These are phyloP conservation scores for Raffaelea ambrosiae DNA, from an alignment of 2,329 filamentous ascomycete species.

Conservation along the genomic window DNA sequence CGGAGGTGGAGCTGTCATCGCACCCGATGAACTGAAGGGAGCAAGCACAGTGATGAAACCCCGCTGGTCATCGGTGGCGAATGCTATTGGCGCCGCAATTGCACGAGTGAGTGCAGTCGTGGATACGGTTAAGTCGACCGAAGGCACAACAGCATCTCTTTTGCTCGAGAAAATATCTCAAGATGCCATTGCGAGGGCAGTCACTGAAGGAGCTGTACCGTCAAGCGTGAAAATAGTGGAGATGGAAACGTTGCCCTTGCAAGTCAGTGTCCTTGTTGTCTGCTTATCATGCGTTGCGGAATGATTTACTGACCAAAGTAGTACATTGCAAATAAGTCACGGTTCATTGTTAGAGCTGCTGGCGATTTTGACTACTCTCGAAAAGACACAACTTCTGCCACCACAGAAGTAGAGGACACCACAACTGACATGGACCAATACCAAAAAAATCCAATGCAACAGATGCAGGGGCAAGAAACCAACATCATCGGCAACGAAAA, in stretches of 20 bases:
- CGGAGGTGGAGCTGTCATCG: conserved; percentile 53
- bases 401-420: neutral
- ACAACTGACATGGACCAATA: conserved; percentile 16
- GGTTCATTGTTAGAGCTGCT: conserved; percentile 50
- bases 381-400: neutral
- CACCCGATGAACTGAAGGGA: conserved; percentile 44
- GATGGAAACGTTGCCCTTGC: conserved; percentile 45
- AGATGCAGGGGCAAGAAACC: conserved; percentile 2
- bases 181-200: conserved; percentile 33
- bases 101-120: conserved; percentile 48
- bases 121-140: conserved; percentile 41
- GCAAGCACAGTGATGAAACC: conserved; percentile 49
- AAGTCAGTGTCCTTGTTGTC: conserved; percentile 20
- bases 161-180: conserved; percentile 28
- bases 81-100: conserved; percentile 57
- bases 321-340: conserved; percentile 44
- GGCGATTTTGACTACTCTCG: conserved; percentile 45
- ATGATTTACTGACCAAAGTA: conserved; percentile 12
- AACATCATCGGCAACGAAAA: neutral
- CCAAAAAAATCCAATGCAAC: conserved; percentile 16
- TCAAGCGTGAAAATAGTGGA: conserved; percentile 40
- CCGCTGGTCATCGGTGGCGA: conserved; percentile 50
- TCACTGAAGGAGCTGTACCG: conserved; percentile 34
- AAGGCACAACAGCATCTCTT: conserved; percentile 26
- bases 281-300: neutral